Conservation (phyloP, 129 eudicot species). For the Lactuca sativa region DNA sequence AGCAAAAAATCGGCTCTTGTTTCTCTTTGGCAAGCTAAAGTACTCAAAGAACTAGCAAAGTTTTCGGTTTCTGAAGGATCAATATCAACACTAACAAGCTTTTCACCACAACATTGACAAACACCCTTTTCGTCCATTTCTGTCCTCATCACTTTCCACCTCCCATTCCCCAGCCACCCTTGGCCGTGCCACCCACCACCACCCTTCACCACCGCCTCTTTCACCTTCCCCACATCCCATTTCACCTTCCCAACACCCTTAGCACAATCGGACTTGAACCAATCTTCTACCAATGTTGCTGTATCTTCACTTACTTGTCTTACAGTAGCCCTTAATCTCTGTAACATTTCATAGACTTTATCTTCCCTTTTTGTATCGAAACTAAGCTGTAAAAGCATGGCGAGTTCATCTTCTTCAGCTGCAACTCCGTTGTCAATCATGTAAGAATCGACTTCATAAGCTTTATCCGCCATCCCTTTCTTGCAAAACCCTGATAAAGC, state of each 20-base stretch:
- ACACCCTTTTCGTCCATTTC: conserved; percentile 68
- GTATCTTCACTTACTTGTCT: conserved; percentile 86
- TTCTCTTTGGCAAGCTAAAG: conserved; percentile 70
- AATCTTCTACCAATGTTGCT: conserved; percentile 59
- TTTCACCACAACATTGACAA: conserved; percentile 71
- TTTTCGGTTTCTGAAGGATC: conserved; percentile 87
- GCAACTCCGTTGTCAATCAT: conserved; percentile 67
- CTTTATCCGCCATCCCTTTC: conserved; percentile 64
- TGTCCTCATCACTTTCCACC: conserved; percentile 74
- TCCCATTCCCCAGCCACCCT: conserved; percentile 95
- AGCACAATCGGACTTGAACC: conserved; percentile 69
- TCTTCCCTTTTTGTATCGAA: conserved; percentile 41
- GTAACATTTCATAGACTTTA: conserved; percentile 86
- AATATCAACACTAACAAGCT: conserved; percentile 86
- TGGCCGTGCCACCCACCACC: conserved; percentile 99
- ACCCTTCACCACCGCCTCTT: conserved; percentile 65
- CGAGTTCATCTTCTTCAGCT: conserved; percentile 72
- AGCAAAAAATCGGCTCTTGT: conserved; percentile 49
- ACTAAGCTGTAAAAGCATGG: conserved; percentile 69
- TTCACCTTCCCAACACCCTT: conserved; percentile 53
- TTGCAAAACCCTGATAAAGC: conserved; percentile 81
- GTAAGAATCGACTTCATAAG: conserved; percentile 77
- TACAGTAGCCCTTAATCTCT: conserved; percentile 58
- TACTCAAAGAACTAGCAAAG: conserved; percentile 74
- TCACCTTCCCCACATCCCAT: conserved; percentile 70